Evolutionary conservation across 257 asterid species (phyloP).

Genomic region (Knoxia roxburghii): DNA sequence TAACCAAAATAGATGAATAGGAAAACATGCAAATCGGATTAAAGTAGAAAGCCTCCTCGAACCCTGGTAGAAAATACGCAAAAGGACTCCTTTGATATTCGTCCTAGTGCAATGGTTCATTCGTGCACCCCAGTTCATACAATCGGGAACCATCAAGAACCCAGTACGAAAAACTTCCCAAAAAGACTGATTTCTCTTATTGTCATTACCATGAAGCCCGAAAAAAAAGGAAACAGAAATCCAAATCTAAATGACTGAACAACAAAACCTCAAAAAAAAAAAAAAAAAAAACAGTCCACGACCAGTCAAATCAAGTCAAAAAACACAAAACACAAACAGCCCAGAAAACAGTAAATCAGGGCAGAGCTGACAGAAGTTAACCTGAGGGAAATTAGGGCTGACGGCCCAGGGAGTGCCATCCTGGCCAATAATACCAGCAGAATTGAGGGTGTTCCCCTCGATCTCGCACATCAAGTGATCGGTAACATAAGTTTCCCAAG

Average conservation of each 20-base stretch:
- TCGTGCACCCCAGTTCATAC: not conserved
- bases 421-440: constrained; percentile 33
- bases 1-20: not conserved
- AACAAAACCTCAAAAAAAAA: not conserved
- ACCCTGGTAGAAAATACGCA: not conserved
- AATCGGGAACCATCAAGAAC: not conserved
- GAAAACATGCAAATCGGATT: not conserved
- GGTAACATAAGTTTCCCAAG: constrained; percentile 31
- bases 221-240: not conserved
- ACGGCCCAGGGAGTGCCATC: constrained; percentile 34
- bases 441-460: constrained; percentile 30
- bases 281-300: not conserved
- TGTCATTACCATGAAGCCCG: not conserved
- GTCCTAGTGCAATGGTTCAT: not conserved
- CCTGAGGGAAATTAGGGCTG: constrained; percentile 32
- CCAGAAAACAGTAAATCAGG: not conserved
- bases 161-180: not conserved
- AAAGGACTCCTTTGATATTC: not conserved
- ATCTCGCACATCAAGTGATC: constrained; percentile 36
- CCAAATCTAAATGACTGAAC: not conserved
- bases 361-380: not conserved
- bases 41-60: not conserved
- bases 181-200: not conserved
- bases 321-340: not conserved
- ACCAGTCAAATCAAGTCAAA: not conserved